Evolutionary conservation across 805 yeast genomes (phyloP), one percentile per base, ranked within the genome.

Genomic region (Barnettozyma salicaria): DNA sequence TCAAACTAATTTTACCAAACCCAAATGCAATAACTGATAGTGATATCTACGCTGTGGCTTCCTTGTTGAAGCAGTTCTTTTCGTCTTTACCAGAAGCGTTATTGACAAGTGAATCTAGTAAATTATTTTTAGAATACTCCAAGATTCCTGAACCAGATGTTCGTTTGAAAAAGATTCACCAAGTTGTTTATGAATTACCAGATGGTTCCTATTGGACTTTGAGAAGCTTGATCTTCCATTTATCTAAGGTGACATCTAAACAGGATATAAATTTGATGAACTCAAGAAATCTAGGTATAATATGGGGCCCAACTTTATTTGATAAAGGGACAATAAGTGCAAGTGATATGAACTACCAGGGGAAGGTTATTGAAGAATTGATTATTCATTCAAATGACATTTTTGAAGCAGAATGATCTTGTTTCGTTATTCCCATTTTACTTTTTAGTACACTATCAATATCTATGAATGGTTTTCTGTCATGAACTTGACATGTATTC

Each of bases 191-290:
- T 64, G 83, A 84, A 47, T 70, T 92, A 38, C 96, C 97, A 0
- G 98, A 92, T 61, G 92, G 95, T 1, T 87, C 90, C 40, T 92
- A 92, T 58, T 89, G 95, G 68, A 89, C 97, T 0, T 68, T 92
- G 48, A 68, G 97, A 47, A 77, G 86, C 24, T 64, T 92, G 47
- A 65, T 89, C 2, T 86, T 90, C 69, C 99, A 92, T 59, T 72
- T 92, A 43, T 78, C 80, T 44, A 74, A 80, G 39, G 79, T 92
- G 11, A 76, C 80, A 26, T 70, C 72, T 20, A 68, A 77, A 39
- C 80, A 78, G 51, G 68, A 68, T 16, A 49, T 61, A 24, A 87
- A 88, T 56, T 72, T 92, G 55, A 92, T 92, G 98, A 78, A 78
- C 32, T 69, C 79, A 40, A 80, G 80, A 52, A 80, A 83, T 42